Percentiles rank a stretch among this genome's conserved stretches.
These are phyloP conservation scores for Maudiozyma humilis DNA, from an alignment of 1,139 yeast species.

Conservation along the genomic window DNA sequence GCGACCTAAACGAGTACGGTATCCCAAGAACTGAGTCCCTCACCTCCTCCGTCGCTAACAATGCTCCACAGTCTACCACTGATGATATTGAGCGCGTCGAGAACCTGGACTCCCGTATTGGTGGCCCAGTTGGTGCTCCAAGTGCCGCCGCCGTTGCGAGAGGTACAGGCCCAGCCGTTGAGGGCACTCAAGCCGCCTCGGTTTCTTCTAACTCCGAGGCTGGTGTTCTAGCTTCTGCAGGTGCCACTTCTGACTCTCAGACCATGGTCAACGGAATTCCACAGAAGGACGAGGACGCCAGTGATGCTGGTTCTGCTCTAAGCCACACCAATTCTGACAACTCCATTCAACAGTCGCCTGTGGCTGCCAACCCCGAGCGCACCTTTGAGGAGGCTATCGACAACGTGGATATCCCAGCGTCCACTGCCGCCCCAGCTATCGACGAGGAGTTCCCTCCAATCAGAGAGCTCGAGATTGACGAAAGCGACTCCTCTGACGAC, in stretches of 20 bases:
- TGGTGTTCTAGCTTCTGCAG: slow-evolving; percentile 1
- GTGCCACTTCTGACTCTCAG: slow-evolving; percentile 1
- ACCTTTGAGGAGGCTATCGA: slow-evolving; percentile 8
- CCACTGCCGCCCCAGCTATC: slow-evolving; percentile 9
- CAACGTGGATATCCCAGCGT: slow-evolving; percentile 8
- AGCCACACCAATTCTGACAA: slow-evolving; percentile 10
- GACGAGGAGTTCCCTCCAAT: slow-evolving; percentile 66
- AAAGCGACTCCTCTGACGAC: slow-evolving; percentile 43
- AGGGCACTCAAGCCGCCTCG: slow-evolving; percentile 22
- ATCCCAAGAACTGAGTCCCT: slow-evolving; percentile 62
- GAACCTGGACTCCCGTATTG: slow-evolving; percentile 11
- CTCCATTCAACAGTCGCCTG: slow-evolving; percentile 15
- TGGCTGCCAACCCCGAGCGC: slow-evolving; percentile 1
- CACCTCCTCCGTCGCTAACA: slow-evolving; percentile 85
- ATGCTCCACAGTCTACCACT: slow-evolving; percentile 72
- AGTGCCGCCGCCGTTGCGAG: slow-evolving; percentile 4
- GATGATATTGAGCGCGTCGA: slow-evolving; percentile 30
- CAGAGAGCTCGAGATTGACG: slow-evolving; percentile 53
- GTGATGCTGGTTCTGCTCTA: not conserved
- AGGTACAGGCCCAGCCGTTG: slow-evolving; percentile 9
- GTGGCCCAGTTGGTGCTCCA: slow-evolving; percentile 2
- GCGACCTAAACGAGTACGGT: slow-evolving; percentile 31
- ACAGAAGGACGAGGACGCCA: not conserved
- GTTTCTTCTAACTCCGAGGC: not conserved
- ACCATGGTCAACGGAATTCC: not conserved